Evolutionary conservation across 2,329 filamentous ascomycete species (phyloP).

Genomic region (Ophiostoma sp.): DNA sequence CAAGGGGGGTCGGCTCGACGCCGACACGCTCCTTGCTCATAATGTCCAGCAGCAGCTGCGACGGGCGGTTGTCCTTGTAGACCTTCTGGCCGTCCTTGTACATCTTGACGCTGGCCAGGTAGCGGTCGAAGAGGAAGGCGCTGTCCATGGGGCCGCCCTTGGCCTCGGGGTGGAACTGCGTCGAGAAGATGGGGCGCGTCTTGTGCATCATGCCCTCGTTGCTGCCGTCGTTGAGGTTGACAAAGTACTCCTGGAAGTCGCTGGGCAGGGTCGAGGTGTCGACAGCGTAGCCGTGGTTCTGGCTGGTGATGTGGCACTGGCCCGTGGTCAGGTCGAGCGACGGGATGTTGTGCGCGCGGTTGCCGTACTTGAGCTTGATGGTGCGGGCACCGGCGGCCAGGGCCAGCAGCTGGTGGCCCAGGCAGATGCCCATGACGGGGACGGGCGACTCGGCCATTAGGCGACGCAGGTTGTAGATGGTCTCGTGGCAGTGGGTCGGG

Average conservation of each 20-base stretch:
- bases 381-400: slow-evolving; percentile 83
- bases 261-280: slow-evolving; percentile 73
- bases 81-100: slow-evolving; percentile 80
- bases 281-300: slow-evolving; percentile 97
- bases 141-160: slow-evolving; percentile 96
- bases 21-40: slow-evolving; percentile 92
- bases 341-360: slow-evolving; percentile 97
- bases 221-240: slow-evolving; percentile 94
- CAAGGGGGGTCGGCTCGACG: slow-evolving; percentile 62
- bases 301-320: slow-evolving; percentile 95
- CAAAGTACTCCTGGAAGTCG: slow-evolving; percentile 97
- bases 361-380: slow-evolving; percentile 98
- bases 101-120: slow-evolving; percentile 79
- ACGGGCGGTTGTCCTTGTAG: slow-evolving; percentile 82
- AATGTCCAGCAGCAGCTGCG: slow-evolving; percentile 81
- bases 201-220: slow-evolving; percentile 98
- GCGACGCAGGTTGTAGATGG: slow-evolving; percentile 84
- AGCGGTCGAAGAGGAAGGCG: slow-evolving; percentile 93
- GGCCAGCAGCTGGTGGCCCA: slow-evolving; percentile 93
- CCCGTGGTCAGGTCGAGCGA: slow-evolving; percentile 90
- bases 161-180: slow-evolving; percentile 97
- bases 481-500: slow-evolving; percentile 92
- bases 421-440: slow-evolving; percentile 95
- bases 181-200: slow-evolving; percentile 93
- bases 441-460: slow-evolving; percentile 87